These are phyloP conservation scores for Psilocybe tampanensis DNA, from an alignment of 768 basidiomycete genomes.

Conservation along the genomic window DNA sequence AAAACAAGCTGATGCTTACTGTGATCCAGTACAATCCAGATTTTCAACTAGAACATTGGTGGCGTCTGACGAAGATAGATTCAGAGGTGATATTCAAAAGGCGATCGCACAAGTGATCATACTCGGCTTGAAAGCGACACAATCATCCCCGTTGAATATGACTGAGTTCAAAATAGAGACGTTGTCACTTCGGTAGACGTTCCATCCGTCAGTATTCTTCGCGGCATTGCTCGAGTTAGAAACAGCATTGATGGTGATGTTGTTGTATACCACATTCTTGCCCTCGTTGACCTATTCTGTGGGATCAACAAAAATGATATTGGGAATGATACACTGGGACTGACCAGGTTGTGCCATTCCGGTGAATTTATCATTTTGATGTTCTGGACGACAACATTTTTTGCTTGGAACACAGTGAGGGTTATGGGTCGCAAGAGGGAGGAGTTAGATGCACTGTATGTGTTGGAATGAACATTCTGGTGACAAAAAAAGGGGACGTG, in stretches of 20 bases:
- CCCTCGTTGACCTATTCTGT: constrained; percentile 54
- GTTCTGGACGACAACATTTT: constrained; percentile 46
- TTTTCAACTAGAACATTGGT: constrained; percentile 61
- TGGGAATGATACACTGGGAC: too few species aligned
- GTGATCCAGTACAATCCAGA: constrained; percentile 60
- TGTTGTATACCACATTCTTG: constrained; percentile 45
- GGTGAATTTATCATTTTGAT: constrained; percentile 53
- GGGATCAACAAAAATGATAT: too few species aligned
- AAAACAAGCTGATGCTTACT: constrained; percentile 35
- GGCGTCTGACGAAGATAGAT: constrained; percentile 27
- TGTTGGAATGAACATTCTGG: background rate
- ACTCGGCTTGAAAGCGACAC: constrained; percentile 63
- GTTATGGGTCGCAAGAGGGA: constrained; percentile 55
- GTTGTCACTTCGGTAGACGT: constrained; percentile 58
- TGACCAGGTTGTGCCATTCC: constrained; percentile 54
- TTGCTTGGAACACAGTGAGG: constrained; percentile 54
- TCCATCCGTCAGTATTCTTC: constrained; percentile 65
- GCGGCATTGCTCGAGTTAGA: constrained; percentile 46
- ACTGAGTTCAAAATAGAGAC: constrained; percentile 50
- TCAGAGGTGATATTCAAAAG: constrained; percentile 17
- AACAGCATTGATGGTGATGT: constrained; percentile 46
- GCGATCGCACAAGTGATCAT: background rate
- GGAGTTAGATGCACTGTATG: constrained; percentile 43
- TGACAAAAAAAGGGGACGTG: background rate
- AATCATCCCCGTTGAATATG: constrained; percentile 60